Evolutionary conservation across 805 yeast species (phyloP), one percentile per base, ranked within the genome.

Genomic region (Yarrowia sp.): DNA sequence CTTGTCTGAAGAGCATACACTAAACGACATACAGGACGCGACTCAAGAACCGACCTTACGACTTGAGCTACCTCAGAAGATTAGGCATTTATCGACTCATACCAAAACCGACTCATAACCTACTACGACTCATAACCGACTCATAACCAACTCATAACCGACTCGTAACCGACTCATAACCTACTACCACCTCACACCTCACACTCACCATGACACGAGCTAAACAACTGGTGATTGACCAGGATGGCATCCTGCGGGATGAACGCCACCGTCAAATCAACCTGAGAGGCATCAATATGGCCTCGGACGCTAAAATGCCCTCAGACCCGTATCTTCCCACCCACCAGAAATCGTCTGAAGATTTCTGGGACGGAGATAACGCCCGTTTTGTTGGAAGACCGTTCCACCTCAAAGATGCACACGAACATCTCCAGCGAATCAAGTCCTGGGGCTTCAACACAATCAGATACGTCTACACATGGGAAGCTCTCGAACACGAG

Each of bases 401-500:
- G 0, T 87, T 89, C 71, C 87, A 92, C 0, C 70, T 91, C 16
- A 84, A 80, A 5, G 92, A 90, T 36, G 92, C 95, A 0, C 85
- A 80, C 66, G 78, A 74, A 59, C 97, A 92, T 73, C 78, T 90
- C 43, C 77, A 73, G 16, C 78, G 96, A 65, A 83, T 92, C 72
- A 88, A 87, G 72, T 79, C 87, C 2, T 82, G 92, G 81, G 98
- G 98, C 1, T 90, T 81, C 75, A 92, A 92, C 72, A 81, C 88
- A 8, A 81, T 92, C 26, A 77, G 98, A 66, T 89, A 85, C 71
- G 78, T 90, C n/a, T 78, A 89, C 56, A 87, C 95, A 1, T 92
- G 97, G 97, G 98, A 92, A 71, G 93, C 97, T 0, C 71, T 92
- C 10, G 97, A 92, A 73, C 97, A 92, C 70, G 78, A 76, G 65